Evolutionary conservation across 768 basidiomycete genomes (phyloP).

Genomic region (Mycena filopes): DNA sequence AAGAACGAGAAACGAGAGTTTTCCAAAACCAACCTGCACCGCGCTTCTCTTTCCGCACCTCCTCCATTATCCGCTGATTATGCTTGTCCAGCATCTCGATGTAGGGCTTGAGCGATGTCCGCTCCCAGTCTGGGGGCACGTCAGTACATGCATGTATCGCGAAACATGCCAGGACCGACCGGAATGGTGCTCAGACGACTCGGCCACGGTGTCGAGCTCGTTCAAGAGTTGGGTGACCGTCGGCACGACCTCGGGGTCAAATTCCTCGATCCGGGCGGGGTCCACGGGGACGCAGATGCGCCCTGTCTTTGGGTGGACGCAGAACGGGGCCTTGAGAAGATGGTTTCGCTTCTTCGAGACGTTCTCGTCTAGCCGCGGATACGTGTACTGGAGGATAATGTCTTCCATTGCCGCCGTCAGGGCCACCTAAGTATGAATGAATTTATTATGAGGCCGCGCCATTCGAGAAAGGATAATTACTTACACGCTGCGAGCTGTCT

Average conservation of each 20-base stretch:
- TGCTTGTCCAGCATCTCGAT: conserved; percentile 91
- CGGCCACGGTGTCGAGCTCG: conserved; percentile 71
- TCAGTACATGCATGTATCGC: neutral
- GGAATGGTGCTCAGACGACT: conserved; percentile 57
- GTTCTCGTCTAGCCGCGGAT: conserved; percentile 95
- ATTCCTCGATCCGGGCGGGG: conserved; percentile 75
- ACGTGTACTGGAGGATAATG: conserved; percentile 92
- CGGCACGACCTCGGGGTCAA: conserved; percentile 88
- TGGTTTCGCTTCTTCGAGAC: conserved; percentile 98
- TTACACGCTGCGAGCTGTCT: conserved; percentile 46
- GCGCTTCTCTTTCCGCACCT: conserved; percentile 60
- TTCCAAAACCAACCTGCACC: conserved; percentile 35
- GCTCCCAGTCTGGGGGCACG: conserved; percentile 72
- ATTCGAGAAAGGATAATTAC: conserved; percentile 28
- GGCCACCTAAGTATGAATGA: conserved; percentile 37
- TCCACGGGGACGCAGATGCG: conserved; percentile 95
- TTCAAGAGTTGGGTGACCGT: conserved; percentile 85
- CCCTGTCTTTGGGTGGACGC: conserved; percentile 96
- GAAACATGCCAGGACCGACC: conserved; percentile 41
- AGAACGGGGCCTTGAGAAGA: conserved; percentile 97
- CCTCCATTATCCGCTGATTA: conserved; percentile 64
- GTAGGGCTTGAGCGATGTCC: conserved; percentile 89
- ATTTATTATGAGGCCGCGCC: too few species aligned
- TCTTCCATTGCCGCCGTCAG: conserved; percentile 77
- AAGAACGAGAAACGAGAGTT: neutral